Base-by-base conservation (phyloP, 805 yeast genomes). In the Scheffersomyces spartinae region DNA sequence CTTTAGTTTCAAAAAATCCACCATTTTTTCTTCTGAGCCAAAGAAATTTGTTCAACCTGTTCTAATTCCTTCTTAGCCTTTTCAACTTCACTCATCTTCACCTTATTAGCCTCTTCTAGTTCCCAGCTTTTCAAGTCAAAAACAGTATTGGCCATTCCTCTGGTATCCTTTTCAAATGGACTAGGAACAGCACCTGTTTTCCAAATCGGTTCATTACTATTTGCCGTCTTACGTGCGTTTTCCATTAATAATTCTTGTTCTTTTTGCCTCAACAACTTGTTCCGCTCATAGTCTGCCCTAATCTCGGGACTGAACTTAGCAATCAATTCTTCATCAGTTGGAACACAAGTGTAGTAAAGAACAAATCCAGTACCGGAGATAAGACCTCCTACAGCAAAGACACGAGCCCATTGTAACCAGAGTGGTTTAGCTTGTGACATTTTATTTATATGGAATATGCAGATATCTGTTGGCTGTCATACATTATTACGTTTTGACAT, bases 141-240 rank as follows among this genome's bases (percentile, higher is more conserved):
- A 49, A 39, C 31, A 63, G 54, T 32, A n/a, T n/a, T n/a, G n/a
- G n/a, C 49, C 22, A 40, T 36, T 25, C 56, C 50, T 25, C 60
- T 35, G 12, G 56, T 47, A 24, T 68, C 64, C 30, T 38, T 52
- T 26, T 64, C 88, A 68, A 80, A 78, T 0, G 93, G 91, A 1
- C 77, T 66, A 22, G 59, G 54, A 19, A 81, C 65, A 1, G 72
- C 58, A 0, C 86, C 93, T 0, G 93, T 73, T 45, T 68, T 76
- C 94, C 94, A 81, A 25, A 80, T 71, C 0, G 94, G 94, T 29
- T 79, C 84, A 36, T 74, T 63, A 9, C 84, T 74, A 1, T 66
- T 61, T 2, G 83, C 52, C 0, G 91, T 79, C 33, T 65, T 43
- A 30, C 66, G 57, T 1, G 71, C 86, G 14, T 78, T 71, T 34